These are phyloP conservation scores for Xylaria polymorpha DNA, from an alignment of 2,329 filamentous ascomycete species.

Conservation along the genomic window DNA sequence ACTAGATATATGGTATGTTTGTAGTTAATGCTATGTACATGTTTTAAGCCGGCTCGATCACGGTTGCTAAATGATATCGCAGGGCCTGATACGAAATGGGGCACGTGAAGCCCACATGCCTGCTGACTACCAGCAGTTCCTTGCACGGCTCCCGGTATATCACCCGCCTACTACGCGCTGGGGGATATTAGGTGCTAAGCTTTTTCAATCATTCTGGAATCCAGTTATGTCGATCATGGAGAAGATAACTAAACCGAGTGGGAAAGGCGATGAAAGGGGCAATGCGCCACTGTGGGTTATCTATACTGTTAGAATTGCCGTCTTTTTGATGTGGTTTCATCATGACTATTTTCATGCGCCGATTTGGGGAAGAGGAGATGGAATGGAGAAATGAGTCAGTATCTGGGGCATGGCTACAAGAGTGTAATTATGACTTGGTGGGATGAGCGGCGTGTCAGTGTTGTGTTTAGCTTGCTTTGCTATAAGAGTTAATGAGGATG, in stretches of 20 bases:
- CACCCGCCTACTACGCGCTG: constrained; percentile 7
- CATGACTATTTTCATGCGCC: constrained; percentile 33
- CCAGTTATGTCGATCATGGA: constrained; percentile 30
- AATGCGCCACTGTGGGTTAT: constrained; percentile 22
- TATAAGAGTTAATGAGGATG: too few species aligned
- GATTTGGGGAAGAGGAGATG: constrained; percentile 32
- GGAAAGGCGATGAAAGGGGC: not conserved
- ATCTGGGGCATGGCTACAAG: not conserved
- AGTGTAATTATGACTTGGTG: not conserved
- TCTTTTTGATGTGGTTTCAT: constrained; percentile 30
- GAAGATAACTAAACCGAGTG: constrained; percentile 25
- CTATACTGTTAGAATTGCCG: constrained; percentile 15
- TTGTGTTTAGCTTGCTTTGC: not conserved
- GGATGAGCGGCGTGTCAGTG: not conserved
- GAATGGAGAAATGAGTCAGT: constrained; percentile 1
- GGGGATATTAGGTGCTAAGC: constrained; percentile 17
- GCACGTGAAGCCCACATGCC: constrained; percentile 25
- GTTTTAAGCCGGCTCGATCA: not conserved
- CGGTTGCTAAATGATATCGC: not conserved
- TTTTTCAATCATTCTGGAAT: constrained; percentile 28
- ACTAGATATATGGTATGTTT: constrained; percentile 28
- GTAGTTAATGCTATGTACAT: not conserved
- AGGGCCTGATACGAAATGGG: constrained; percentile 26
- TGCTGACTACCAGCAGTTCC: constrained; percentile 19
- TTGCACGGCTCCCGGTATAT: constrained; percentile 23